Base-by-base conservation (phyloP, 495 filamentous ascomycete genomes). In the Penicillium canescens region DNA sequence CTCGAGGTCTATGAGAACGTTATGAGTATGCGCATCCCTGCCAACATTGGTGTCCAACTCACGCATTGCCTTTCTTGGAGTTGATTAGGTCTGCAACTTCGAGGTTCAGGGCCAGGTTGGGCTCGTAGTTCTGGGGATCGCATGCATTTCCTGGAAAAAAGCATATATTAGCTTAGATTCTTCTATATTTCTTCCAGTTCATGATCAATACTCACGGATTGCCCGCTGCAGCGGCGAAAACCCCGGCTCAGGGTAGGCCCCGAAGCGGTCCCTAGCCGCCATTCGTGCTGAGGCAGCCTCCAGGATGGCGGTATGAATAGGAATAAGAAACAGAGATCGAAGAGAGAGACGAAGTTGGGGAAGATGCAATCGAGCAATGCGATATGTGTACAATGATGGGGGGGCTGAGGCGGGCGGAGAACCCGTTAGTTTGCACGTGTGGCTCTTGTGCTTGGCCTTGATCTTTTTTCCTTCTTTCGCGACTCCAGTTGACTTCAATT, bases 81-180 rank as follows among this genome's bases (percentile, higher is more conserved):
- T 98, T 98, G 77, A 98, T 89, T 56, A 97, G 75, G 77, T 98
- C 94, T 52, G 91, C 79, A 63, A 98, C 96, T 82, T 98, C 94
- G 67, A 98, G 88, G 71, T 92, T 92, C 53, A 98, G 80, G 46
- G 93, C 95, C 47, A 98, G 86, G 68, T 98, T 97, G 52, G 94
- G 92, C 75, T 98, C 95, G 78, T 90, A 96, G 75, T 97, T 98
- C 57, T 91, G 87, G 36, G 94, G 89, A 66, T 93, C 92, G 73
- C 94, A 97, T 60, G 94, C 94, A 74, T 90, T 90, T 61, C 92
- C 86, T 89, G 39, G 44, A 12, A 14, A 13, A 38, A 1, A 24
- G 13, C 7, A 48, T 2, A 13, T 3, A 20, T 65, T 34, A 62
- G 56, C 21, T 49, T 26, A 35, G 5, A n/a, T 44, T 2, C 43